Base-by-base conservation (phyloP, 371 early-diverging fungal species). In the Mortierella sp. region DNA sequence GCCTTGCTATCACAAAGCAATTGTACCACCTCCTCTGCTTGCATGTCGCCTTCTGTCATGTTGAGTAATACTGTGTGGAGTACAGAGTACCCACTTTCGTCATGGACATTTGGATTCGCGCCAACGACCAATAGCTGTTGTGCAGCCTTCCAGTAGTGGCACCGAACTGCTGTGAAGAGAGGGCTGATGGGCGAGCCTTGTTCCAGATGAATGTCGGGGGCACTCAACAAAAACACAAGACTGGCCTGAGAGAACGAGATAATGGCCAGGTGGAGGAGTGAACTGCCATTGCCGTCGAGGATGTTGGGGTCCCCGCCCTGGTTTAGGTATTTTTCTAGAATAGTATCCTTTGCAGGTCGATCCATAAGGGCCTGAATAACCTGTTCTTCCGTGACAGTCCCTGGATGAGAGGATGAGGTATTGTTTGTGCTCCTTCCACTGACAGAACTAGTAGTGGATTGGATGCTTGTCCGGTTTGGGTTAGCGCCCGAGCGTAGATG, bases 1-100 rank as follows among this genome's bases (percentile, higher is more conserved):
- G 69, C 79, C 52, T 68, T 72, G 57, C 56, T 79, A n/a, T 79
- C 79, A 46, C 79, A 79, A 0, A 79, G 44, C 7, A 79, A 43
- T n/a, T 79, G 79, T 5, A 79, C 79, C 12, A 79, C 79, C 23
- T 68, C 72, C 56, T 79, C 79, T 26, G 79, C 79, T 55, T 72
- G 37, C 21, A 73, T 72, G 52, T 79, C 79, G 11, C 79, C 79
- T 25, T 79, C 72, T 14, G 69, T 72, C 79, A 79, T 79, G 37
- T 72, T 66, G 14, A 73, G 45, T 16, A 79, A 30, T 12, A 79
- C 79, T 14, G 72, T 62, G 26, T 79, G 79, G 3, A 79, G 52
- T n/a, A 79, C 73, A 3, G 79, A 72, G 19, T 72, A 52, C n/a
- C 79, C 79, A 26, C 79, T 70, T 21, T 79, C 79, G 25, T 79